These are phyloP conservation scores for Hyaloperonospora arabidopsidis DNA, from an alignment of 352 stramenopile genomes.

Conservation along the genomic window DNA sequence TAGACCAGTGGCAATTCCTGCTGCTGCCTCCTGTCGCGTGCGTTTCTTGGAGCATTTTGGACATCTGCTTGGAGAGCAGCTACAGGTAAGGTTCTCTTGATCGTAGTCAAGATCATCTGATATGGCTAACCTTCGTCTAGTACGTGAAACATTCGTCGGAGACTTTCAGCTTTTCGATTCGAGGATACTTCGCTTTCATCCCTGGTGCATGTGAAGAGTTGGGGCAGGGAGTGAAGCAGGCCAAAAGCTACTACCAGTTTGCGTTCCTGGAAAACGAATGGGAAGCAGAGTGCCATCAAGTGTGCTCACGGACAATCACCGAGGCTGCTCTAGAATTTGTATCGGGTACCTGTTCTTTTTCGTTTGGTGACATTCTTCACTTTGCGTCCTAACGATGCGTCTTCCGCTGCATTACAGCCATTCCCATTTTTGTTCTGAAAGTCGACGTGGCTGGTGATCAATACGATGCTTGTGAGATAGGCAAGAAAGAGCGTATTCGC, in stretches of 20 bases:
- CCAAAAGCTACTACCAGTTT: conserved; percentile 66
- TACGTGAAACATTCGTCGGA: conserved; percentile 29
- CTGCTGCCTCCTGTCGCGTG: conserved; percentile 27
- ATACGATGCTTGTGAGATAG: conserved; percentile 28
- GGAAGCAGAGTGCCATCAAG: conserved; percentile 46
- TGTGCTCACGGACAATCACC: conserved; percentile 44
- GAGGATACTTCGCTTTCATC: conserved; percentile 50
- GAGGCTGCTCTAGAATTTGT: conserved; percentile 19
- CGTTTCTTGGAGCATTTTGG: conserved; percentile 41
- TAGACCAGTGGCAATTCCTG: conserved; percentile 18
- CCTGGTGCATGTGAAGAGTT: conserved; percentile 28
- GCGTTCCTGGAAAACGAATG: conserved; percentile 56
- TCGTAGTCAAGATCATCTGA: neutral
- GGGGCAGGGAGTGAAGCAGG: conserved; percentile 43
- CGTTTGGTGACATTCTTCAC: neutral
- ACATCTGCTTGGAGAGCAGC: conserved; percentile 28
- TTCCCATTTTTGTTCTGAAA: conserved; percentile 74
- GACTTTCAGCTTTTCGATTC: conserved; percentile 28
- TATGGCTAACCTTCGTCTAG: conserved; percentile 11
- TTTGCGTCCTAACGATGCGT: neutral
- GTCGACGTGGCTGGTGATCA: conserved; percentile 27
- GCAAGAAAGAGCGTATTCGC: conserved; percentile 19
- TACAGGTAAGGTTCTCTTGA: conserved; percentile 26
- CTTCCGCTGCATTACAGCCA: conserved; percentile 26
- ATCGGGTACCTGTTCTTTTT: conserved; percentile 22